Evolutionary conservation across 441 rosid species (phyloP), one percentile per base, ranked within the genome.

Genomic region (Euphorbia corollata): DNA sequence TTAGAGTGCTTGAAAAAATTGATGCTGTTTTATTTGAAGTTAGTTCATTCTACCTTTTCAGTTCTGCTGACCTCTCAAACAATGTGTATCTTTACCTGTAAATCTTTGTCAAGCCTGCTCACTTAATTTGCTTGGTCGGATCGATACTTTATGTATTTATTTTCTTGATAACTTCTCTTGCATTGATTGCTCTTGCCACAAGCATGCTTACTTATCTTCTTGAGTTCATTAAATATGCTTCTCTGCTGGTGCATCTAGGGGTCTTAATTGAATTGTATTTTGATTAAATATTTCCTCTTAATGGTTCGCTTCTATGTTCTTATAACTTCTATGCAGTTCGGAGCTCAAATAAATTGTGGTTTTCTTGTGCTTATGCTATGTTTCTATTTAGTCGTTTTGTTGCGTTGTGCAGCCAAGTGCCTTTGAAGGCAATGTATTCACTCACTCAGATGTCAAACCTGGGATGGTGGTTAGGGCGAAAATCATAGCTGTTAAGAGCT

Each of bases 371-470:
- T 47, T 16, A 16, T 47, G 18, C 51, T 47, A 13, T 47, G 51
- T 47, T 47, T 47, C 20, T 5, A 63, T 45, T 27, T 27, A 4
- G 32, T 27, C 32, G 32, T 47, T 47, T 59, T 71, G 70, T 81
- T 69, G 54, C 63, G 34, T 75, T 68, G 73, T 81, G 68, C 87
- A 95, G 99, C 95, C 90, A 67, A 88, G 92, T 67, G 97, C 97
- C 72, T 86, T 95, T 81, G 96, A 92, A 82, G 98, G 96, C 19
- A 82, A 86, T 63, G 95, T 88, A 20, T 88, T 90, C 80, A 87
- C 88, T 68, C 99, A 92, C 81, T 87, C 96, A 22, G 99, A 95
- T 77, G 98, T 92, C 69, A 90, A 88, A 81, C 96, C 99, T 66
- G 99, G 99, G 75, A 90, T 95, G 98, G 90, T 88, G 74, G 80